Base-by-base conservation (phyloP, 202 grass and related monocot species). In the Carex arenaria region DNA sequence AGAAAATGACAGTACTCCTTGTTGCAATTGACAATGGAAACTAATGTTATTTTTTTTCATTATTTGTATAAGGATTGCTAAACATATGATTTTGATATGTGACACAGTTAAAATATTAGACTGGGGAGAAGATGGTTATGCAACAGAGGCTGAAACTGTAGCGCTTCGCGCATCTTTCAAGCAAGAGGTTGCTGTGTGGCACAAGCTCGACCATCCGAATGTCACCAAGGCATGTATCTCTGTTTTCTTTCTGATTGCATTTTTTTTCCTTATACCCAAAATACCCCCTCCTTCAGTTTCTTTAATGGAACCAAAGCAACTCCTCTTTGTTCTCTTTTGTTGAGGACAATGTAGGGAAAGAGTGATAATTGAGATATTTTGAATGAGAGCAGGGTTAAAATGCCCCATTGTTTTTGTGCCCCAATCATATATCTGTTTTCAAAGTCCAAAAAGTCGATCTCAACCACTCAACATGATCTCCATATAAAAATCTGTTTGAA, bases 101-200 rank as follows among this genome's bases (percentile, higher is more conserved):
- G 68, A n/a, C 74, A 55, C 61, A 97, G 95, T 94, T 53, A 97
- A 97, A 86, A 78, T 94, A 52, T 74, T 97, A 83, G 90, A 97
- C 85, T 97, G 92, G 92, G 95, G 92, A 15, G 94, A 91, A 67
- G 92, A 94, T 79, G 92, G 92, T 2, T 55, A 84, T 53, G 59
- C 90, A 43, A 88, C 89, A 28, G 89, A 94, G 45, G 59, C 70
- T 72, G 87, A 97, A 85, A 87, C 89, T 59, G 79, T 80, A 78
- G 3, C 75, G 26, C 71, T 93, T 12, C 84, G 95, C 34, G 82
- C 90, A 61, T 89, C 88, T 49, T 91, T 96, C 86, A 89, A 85
- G 80, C 91, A 94, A 74, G 92, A 94, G 82, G 95, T 93, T 59
- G 87, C 84, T 78, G 92, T 97, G 42, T 97, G 95, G 95, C 92